A percentile compares a stretch with the other conserved stretches of the same genome.
Conservation (phyloP, 345 rosid genomes). For the Pistacia atlantica region DNA sequence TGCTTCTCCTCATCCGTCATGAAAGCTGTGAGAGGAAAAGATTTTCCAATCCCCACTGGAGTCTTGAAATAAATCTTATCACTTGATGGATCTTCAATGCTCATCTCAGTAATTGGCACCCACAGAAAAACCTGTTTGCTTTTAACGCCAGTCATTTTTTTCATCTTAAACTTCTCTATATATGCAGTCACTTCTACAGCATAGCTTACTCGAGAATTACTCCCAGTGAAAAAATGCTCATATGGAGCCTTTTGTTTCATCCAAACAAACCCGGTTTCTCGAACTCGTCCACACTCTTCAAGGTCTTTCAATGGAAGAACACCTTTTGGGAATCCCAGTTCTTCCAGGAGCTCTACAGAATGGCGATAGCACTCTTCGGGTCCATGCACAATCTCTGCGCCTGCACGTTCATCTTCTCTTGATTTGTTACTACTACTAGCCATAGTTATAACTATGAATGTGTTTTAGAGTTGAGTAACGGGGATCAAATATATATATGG, state of each 20-base stretch:
- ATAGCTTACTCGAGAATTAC: constrained; percentile 68
- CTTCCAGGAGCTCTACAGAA: constrained; percentile 73
- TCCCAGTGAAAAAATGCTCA: constrained; percentile 71
- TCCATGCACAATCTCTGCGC: constrained; percentile 79
- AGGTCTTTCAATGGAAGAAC: constrained; percentile 83
- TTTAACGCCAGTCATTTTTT: constrained; percentile 89
- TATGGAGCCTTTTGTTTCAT: constrained; percentile 77
- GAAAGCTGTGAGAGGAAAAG: constrained; percentile 71
- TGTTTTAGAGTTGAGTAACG: too few relatives aligned
- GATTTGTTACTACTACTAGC: constrained; percentile 26
- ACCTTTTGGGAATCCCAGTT: constrained; percentile 88
- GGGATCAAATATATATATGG: not conserved
- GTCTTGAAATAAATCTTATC: constrained; percentile 74
- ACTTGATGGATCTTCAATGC: constrained; percentile 50
- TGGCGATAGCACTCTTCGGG: constrained; percentile 62
- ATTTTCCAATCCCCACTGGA: constrained; percentile 87
- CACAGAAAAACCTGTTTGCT: constrained; percentile 84
- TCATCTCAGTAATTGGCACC: constrained; percentile 90
- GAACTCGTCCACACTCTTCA: constrained; percentile 83
- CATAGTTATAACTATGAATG: constrained; percentile 26
- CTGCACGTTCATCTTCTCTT: constrained; percentile 47
- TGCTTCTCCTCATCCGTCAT: constrained; percentile 71
- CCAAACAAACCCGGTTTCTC: constrained; percentile 88
- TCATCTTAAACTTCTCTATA: constrained; percentile 79
- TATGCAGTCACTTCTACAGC: constrained; percentile 76